These are phyloP conservation scores for Pugionium cornutum DNA, from an alignment of 345 rosid genomes.

Conservation along the genomic window DNA sequence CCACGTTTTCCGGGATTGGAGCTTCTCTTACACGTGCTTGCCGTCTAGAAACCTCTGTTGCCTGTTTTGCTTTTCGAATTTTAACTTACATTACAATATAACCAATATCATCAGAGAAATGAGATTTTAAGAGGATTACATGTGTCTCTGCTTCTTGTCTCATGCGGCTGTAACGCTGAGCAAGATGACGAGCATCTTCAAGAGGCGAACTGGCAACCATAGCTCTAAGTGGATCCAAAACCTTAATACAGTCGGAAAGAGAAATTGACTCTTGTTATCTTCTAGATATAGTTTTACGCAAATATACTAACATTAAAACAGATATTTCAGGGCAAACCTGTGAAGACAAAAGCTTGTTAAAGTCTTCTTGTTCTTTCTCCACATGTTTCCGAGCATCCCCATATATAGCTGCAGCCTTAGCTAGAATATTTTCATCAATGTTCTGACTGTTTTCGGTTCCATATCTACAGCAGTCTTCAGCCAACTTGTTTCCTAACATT, in stretches of 20 bases:
- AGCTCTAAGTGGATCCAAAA: slow-evolving; percentile 92
- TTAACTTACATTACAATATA: slow-evolving; percentile 40
- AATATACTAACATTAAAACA: slow-evolving; percentile 2
- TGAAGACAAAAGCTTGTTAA: slow-evolving; percentile 61
- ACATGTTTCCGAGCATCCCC: slow-evolving; percentile 90
- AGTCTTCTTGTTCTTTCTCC: slow-evolving; percentile 91
- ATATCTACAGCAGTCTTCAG: slow-evolving; percentile 83
- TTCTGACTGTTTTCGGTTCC: slow-evolving; percentile 74
- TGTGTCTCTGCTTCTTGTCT: slow-evolving; percentile 95
- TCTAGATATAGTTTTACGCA: neutral
- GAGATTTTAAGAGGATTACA: slow-evolving; percentile 47
- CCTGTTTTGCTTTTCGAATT: slow-evolving; percentile 56
- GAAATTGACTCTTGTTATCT: neutral
- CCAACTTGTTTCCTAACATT: slow-evolving; percentile 72
- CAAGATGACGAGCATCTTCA: slow-evolving; percentile 97
- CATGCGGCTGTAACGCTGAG: slow-evolving; percentile 98
- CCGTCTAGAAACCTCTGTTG: slow-evolving; percentile 71
- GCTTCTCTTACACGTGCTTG: slow-evolving; percentile 80
- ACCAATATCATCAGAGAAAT: neutral
- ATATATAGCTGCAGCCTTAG: slow-evolving; percentile 88
- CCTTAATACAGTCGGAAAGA: slow-evolving; percentile 18
- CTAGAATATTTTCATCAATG: slow-evolving; percentile 71
- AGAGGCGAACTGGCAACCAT: slow-evolving; percentile 72
- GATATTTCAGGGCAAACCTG: slow-evolving; percentile 53
- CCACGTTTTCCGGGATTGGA: slow-evolving; percentile 87